Base-by-base conservation (phyloP, 352 stramenopile species). In the Hyaloperonospora brassicae region DNA sequence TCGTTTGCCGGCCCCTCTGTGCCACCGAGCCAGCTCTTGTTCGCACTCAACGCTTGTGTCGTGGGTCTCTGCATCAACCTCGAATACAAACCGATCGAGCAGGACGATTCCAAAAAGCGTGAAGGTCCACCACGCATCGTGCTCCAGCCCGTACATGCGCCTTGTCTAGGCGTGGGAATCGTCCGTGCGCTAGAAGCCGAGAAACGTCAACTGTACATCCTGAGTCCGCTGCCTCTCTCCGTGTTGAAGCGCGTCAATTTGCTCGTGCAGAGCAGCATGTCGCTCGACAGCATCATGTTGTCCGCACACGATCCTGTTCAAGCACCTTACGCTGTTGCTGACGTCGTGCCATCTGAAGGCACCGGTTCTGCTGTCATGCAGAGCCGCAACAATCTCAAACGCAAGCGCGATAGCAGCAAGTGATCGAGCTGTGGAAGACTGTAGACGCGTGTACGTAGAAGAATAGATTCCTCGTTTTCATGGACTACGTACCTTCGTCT, bases 351-450 rank as follows among this genome's bases (percentile, higher is more conserved):
- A 22, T 73, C 77, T 6, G 79, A 89, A 41, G 84, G 84, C 57
- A 89, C 84, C 0, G 84, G 84, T 13, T 84, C 84, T 7, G 66
- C 68, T 10, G 72, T 66, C 39, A 93, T 93, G 84, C 76, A 93
- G 55, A 92, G 81, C 57, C 80, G 84, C 52, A 86, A 93, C 62
- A 93, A 91, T 57, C 66, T 93, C 54, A 93, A 93, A 59, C 81
- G 84, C 38, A 93, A 93, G 62, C 79, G 81, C 11, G 81, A 91
- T 36, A 51, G 61, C 53, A 73, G 61, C 57, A 73, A 73, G 51
- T 59, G 68, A 66, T 23, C 17, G 50, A 36, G 44, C 46, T 47
- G 23, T 34, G 27, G 4, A 4, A 34, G 27, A 8, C 27, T 34
- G 27, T 8, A 34, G 27, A 34, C 27, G 27, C 27, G 27, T 34